These are phyloP conservation scores for Syzygium syzygioides DNA, from an alignment of 441 rosid species.

Conservation along the genomic window DNA sequence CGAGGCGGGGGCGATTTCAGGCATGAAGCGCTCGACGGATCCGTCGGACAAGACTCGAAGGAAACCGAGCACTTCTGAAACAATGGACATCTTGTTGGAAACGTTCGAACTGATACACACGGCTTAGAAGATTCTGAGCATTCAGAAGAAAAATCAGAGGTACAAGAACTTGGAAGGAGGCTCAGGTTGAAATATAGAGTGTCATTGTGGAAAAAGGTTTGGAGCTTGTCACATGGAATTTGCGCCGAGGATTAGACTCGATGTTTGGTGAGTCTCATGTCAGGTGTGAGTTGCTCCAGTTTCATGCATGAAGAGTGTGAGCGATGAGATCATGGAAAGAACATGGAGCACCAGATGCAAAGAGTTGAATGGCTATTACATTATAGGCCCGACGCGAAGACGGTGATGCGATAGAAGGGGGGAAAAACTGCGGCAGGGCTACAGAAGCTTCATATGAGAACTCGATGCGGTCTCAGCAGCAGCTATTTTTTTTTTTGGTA, in stretches of 20 bases:
- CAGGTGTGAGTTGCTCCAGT: background rate
- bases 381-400: background rate
- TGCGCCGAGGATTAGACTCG: background rate
- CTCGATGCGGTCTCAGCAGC: background rate
- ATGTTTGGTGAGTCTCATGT: background rate
- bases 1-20: slow-evolving; percentile 23
- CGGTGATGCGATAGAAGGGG: background rate
- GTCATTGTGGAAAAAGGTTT: background rate
- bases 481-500: no score
- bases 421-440: fast-evolving
- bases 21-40: slow-evolving; percentile 32
- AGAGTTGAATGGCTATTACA: background rate
- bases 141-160: background rate
- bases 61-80: slow-evolving; percentile 42
- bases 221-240: background rate
- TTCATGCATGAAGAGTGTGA: background rate
- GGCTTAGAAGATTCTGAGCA: background rate
- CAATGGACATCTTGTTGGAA: slow-evolving; percentile 20
- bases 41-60: slow-evolving; percentile 54
- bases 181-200: background rate
- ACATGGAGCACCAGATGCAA: background rate
- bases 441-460: background rate
- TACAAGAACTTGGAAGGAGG: background rate
- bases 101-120: background rate
- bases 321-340: background rate